These are phyloP conservation scores for Candida rishiriensis DNA, from an alignment of 805 yeast genomes.

Conservation along the genomic window DNA sequence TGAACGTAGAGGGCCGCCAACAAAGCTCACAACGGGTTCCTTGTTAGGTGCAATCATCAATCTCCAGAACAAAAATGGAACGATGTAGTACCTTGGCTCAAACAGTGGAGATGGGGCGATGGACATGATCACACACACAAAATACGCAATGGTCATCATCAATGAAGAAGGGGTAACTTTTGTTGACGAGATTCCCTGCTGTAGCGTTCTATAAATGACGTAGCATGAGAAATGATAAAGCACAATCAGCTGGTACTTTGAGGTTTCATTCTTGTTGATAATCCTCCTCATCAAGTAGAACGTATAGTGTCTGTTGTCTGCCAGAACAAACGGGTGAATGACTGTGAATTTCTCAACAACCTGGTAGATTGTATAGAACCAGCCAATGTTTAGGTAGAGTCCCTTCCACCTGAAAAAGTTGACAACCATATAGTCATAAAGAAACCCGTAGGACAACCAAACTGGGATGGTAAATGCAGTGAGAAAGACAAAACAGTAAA, in stretches of 20 bases:
- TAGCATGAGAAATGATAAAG: conserved; percentile 57
- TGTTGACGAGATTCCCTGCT: conserved; percentile 2
- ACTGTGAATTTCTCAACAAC: conserved; percentile 59
- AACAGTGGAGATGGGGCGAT: conserved; percentile 87
- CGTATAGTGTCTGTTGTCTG: conserved; percentile 92
- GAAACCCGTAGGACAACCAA: conserved; percentile 49
- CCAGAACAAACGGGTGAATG: conserved; percentile 84
- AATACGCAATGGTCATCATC: conserved; percentile 44
- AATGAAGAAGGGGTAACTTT: conserved; percentile 22
- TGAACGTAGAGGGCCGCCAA: conserved; percentile 2
- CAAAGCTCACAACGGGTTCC: conserved; percentile 20
- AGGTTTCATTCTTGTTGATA: conserved; percentile 44
- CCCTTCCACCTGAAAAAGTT: conserved; percentile 22
- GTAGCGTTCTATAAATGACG: conserved; percentile 19
- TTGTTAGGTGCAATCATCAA: conserved; percentile 43
- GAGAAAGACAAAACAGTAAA: conserved; percentile 69
- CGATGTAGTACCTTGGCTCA: conserved; percentile 88
- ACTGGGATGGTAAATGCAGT: conserved; percentile 66
- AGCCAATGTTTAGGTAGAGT: conserved; percentile 16
- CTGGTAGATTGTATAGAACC: conserved; percentile 33
- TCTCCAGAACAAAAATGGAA: conserved; percentile 78
- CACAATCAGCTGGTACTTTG: conserved; percentile 53
- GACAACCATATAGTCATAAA: conserved; percentile 36
- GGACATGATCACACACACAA: conserved; percentile 51
- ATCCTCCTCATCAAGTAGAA: conserved; percentile 78